Evolutionary conservation across 192 early-diverging fungal genomes (phyloP), one percentile per base, ranked within the genome.

Genomic region (Phycomyces nitens): DNA sequence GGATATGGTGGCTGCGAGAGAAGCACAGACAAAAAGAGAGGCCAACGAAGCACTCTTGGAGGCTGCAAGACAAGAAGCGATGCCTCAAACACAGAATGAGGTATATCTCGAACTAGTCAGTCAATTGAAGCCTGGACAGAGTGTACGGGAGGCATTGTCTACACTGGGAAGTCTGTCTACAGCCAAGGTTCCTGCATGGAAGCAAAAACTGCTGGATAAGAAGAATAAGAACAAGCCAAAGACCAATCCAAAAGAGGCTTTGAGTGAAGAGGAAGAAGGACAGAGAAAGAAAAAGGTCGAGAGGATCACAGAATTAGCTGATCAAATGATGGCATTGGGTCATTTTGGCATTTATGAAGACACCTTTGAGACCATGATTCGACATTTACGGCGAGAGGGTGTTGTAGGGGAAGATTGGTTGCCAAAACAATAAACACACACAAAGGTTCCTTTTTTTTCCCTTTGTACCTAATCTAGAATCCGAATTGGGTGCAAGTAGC

Each of bases 271-370:
- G 26, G 71, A 77, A 60, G 80, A 81, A 34, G 40, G 23, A 0
- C 56, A 74, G 22, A 61, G 82, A 50, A 81, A 75, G 34, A 50
- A 56, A 42, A 62, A 56, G 2, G 89, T 91, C 38, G 88, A 91
- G 56, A 59, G 60, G 18, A 65, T 91, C 16, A 89, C 89, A 1
- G 88, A 82, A 24, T 70, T 91, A 23, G 82, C 84, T 6, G 88
- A 91, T 66, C 84, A 79, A 66, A 81, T 86, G 70, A 85, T 91
- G 89, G 84, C 80, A 5, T 62, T 83, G 16, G 88, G 88, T 18
- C 74, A 88, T 53, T 80, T 84, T 58, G 66, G 81, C 53, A 77
- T 91, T 39, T 91, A 91, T 58, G 84, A 88, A 18, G 80, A 84
- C 23, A 85, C 85, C 0, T 89, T 80, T 65, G 89, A 91, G 63